Conservation (phyloP, 495 filamentous ascomycete genomes). For the Cercophora newfieldiana region DNA sequence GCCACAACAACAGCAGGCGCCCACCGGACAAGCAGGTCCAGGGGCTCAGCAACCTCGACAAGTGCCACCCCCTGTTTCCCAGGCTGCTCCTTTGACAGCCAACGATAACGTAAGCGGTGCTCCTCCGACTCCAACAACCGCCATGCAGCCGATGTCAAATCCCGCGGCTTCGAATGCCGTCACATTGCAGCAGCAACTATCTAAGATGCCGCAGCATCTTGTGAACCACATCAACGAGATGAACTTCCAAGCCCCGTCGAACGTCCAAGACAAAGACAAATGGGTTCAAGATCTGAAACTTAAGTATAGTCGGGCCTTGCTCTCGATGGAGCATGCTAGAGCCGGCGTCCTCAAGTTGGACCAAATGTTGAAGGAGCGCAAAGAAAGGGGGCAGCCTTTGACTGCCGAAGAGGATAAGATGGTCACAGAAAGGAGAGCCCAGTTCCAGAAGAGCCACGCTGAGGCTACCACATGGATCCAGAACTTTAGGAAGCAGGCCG, state of each 20-base stretch:
- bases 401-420: conserved; percentile 38
- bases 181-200: background rate
- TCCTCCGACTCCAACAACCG: conserved; percentile 8
- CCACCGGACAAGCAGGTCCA: conserved; percentile 14
- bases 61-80: conserved; percentile 7
- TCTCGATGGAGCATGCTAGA: conserved; percentile 38
- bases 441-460: conserved; percentile 33
- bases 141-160: background rate
- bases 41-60: conserved; percentile 15
- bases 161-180: background rate
- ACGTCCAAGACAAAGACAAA: conserved; percentile 27
- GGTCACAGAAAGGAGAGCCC: conserved; percentile 30
- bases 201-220: conserved; percentile 33
- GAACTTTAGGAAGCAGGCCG: conserved; percentile 35
- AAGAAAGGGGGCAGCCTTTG: conserved; percentile 29
- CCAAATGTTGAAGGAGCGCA: conserved; percentile 33
- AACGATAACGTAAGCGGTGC: conserved; percentile 3
- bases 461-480: conserved; percentile 39
- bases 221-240: conserved; percentile 40
- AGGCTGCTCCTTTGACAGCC: background rate
- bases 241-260: conserved; percentile 30
- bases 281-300: conserved; percentile 34
- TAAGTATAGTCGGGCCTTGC: conserved; percentile 36
- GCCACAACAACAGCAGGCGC: conserved; percentile 17
- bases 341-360: conserved; percentile 28